phyloP scores from a whole-genome alignment of 1,284 basidiomycete genomes.

The Malassezia sympodialis region DNA sequence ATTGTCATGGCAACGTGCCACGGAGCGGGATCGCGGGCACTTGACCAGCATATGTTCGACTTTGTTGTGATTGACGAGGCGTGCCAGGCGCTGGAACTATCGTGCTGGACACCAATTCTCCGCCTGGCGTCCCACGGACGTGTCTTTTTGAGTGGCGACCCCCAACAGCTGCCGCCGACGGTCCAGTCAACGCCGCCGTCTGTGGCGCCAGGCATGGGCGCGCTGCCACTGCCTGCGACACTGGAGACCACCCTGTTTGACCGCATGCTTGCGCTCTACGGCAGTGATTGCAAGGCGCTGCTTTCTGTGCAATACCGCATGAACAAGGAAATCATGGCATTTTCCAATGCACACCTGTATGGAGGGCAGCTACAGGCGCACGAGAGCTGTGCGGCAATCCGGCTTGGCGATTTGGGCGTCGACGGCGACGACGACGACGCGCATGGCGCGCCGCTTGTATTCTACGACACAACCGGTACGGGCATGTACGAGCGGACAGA shows the following conservation, averaged over 20 bases:
- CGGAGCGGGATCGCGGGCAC: conserved; percentile 50
- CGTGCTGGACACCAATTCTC: conserved; percentile 90
- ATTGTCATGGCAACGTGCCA: conserved; percentile 87
- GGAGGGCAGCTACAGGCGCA: conserved; percentile 63
- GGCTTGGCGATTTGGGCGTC: conserved; percentile 62
- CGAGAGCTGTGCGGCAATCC: conserved; percentile 60
- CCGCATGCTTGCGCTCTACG: conserved; percentile 75
- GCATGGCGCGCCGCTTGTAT: conserved; percentile 64
- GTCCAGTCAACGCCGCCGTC: conserved; percentile 51
- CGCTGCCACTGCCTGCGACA: conserved; percentile 48
- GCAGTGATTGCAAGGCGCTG: conserved; percentile 70
- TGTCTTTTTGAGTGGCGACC: conserved; percentile 49
- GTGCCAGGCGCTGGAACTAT: conserved; percentile 89
- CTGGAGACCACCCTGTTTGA: conserved; percentile 85
- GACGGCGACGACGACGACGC: conserved; percentile 55
- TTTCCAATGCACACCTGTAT: conserved; percentile 77
- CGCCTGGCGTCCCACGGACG: conserved; percentile 22
- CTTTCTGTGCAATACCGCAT: conserved; percentile 61
- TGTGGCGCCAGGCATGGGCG: background rate
- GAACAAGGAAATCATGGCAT: conserved; percentile 73
- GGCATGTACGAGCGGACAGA: conserved; percentile 29
- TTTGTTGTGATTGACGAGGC: conserved; percentile 83
- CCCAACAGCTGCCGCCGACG: conserved; percentile 68
- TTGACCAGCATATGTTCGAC: conserved; percentile 57
- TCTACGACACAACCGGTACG: conserved; percentile 62